These are phyloP conservation scores for Tolypocladium sp. DNA, from an alignment of 2,329 filamentous ascomycete species.

Conservation along the genomic window DNA sequence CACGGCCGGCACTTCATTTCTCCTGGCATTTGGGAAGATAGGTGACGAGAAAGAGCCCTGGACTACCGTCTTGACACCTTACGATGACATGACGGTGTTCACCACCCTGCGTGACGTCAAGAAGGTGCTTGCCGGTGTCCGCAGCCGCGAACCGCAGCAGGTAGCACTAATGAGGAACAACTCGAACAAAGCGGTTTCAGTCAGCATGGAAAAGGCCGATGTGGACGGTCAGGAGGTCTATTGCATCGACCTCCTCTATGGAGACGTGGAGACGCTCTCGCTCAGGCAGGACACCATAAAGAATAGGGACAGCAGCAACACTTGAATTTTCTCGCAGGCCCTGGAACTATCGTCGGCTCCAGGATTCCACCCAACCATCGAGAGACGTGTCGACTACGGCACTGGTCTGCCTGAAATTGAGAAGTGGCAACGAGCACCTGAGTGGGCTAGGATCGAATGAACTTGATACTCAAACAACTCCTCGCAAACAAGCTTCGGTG, in stretches of 20 bases:
- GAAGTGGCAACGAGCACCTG: too few species aligned
- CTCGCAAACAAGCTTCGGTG: too few species aligned
- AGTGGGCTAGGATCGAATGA: too few species aligned
- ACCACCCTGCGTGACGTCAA: background rate
- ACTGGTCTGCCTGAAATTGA: too few species aligned
- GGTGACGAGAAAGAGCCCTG: background rate
- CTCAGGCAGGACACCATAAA: too few species aligned
- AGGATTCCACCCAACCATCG: too few species aligned
- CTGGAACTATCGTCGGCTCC: too few species aligned
- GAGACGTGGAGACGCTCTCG: too few species aligned
- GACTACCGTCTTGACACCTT: background rate
- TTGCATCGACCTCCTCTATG: conserved; percentile 2
- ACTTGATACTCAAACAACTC: too few species aligned
- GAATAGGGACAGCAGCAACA: too few species aligned
- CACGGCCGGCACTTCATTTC: background rate
- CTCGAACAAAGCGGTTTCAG: background rate
- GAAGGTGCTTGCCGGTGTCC: background rate
- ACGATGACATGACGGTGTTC: background rate
- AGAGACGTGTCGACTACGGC: too few species aligned
- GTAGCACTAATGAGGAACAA: background rate
- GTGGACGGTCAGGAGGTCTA: conserved; percentile 1
- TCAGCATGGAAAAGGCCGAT: background rate
- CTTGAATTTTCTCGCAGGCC: too few species aligned
- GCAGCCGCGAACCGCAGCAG: background rate
- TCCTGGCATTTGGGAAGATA: conserved; percentile 1